Conservation (phyloP, 148 eudicot genomes). For the Rhododendron molle region DNA sequence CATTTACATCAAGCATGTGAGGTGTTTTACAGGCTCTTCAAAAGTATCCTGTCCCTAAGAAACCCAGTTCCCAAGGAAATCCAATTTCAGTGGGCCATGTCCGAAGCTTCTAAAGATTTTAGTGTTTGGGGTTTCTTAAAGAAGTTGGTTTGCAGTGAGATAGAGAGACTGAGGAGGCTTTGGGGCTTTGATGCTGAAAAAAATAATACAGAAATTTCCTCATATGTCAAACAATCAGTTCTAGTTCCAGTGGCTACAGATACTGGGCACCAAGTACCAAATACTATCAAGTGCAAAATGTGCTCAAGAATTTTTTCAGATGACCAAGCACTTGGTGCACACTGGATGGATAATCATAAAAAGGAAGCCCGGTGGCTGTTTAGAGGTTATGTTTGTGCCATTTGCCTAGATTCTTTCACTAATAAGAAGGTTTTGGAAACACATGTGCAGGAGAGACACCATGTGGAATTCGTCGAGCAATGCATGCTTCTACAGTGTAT, state of each 20-base stretch:
- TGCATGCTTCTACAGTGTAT: constrained; percentile 94
- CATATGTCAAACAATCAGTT: constrained; percentile 29
- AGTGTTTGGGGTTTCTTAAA: constrained; percentile 47
- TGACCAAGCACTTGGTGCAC: constrained; percentile 62
- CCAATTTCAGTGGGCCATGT: constrained; percentile 86
- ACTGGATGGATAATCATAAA: constrained; percentile 83
- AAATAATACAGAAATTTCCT: constrained; percentile 25
- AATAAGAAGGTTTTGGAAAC: constrained; percentile 81
- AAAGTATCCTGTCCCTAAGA: constrained; percentile 68
- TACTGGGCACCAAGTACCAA: constrained; percentile 30
- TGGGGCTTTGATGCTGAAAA: constrained; percentile 57
- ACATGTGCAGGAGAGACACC: constrained; percentile 93
- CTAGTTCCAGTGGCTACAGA: constrained; percentile 26
- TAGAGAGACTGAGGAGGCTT: constrained; percentile 55
- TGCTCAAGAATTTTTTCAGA: constrained; percentile 57
- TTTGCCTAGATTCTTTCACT: constrained; percentile 92
- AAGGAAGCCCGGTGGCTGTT: constrained; percentile 96
- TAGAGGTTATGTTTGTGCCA: constrained; percentile 94
- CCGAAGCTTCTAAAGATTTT: constrained; percentile 88
- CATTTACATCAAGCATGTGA: constrained; percentile 92
- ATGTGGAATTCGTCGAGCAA: constrained; percentile 77
- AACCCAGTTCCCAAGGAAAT: constrained; percentile 86
- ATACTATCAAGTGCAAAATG: constrained; percentile 60
- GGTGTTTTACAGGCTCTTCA: constrained; percentile 76
- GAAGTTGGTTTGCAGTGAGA: constrained; percentile 79